A percentile compares a stretch with the other conserved stretches of the same genome.
These are phyloP conservation scores for Chaetomiaceae sp. DNA, from an alignment of 2,329 filamentous ascomycete species.

Conservation along the genomic window DNA sequence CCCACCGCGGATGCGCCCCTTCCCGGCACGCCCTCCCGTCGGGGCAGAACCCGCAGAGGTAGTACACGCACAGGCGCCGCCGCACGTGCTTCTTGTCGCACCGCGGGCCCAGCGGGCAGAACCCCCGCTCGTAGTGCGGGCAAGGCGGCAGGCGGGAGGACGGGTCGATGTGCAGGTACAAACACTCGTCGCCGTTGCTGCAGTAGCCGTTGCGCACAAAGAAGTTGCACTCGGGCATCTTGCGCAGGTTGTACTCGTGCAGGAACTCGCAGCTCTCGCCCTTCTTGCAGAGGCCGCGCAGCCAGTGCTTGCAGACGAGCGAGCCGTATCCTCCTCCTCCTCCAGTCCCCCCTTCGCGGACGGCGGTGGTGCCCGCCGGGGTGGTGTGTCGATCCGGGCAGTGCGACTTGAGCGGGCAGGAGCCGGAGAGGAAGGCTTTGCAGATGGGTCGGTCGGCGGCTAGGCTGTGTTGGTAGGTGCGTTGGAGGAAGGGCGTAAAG, in stretches of 20 bases:
- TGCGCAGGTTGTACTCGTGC: slow-evolving; percentile 96
- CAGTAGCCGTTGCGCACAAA: slow-evolving; percentile 92
- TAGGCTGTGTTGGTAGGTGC: slow-evolving; percentile 80
- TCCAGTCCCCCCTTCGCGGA: slow-evolving; percentile 27
- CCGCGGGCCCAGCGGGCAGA: slow-evolving; percentile 82
- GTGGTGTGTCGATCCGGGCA: slow-evolving; percentile 79
- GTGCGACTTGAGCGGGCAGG: slow-evolving; percentile 77
- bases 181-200: slow-evolving; percentile 92
- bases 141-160: slow-evolving; percentile 74
- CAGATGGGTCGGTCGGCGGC: slow-evolving; percentile 75
- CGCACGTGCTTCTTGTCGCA: slow-evolving; percentile 89
- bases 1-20: slow-evolving; percentile 78
- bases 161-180: slow-evolving; percentile 87
- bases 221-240: slow-evolving; percentile 98
- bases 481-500: slow-evolving; percentile 80
- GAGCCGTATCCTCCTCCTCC: slow-evolving; percentile 60
- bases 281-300: slow-evolving; percentile 96
- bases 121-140: slow-evolving; percentile 89
- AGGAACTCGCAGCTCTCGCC: slow-evolving; percentile 95
- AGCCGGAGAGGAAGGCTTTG: slow-evolving; percentile 77
- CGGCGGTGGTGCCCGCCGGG: slow-evolving; percentile 30
- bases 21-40: slow-evolving; percentile 67
- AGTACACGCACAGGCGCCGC: slow-evolving; percentile 75
- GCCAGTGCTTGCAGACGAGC: slow-evolving; percentile 98
- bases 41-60: slow-evolving; percentile 91